phyloP scores from a whole-genome alignment of 805 yeast genomes.

The Naumovozyma dairenensis region DNA sequence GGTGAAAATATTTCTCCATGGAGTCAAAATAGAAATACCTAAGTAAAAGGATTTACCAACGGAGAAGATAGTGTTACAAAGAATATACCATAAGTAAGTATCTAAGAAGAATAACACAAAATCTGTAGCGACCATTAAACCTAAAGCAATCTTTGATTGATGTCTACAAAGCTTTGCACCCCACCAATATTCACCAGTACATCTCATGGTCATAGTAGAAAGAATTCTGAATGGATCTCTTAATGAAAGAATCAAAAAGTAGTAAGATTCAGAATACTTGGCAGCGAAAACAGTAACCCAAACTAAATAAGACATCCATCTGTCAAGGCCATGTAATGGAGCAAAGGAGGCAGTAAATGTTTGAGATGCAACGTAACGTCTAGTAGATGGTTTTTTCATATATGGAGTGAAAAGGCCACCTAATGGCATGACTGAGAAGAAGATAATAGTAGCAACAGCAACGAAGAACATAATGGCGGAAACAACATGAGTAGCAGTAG shows the following conservation, averaged over 20 bases:
- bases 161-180: slow-evolving; percentile 62
- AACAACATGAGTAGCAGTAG: slow-evolving; percentile 66
- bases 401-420: slow-evolving; percentile 94
- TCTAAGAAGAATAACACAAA: slow-evolving; percentile 94
- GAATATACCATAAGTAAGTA: slow-evolving; percentile 97
- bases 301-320: slow-evolving; percentile 90
- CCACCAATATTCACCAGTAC: slow-evolving; percentile 92
- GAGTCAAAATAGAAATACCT: slow-evolving; percentile 97
- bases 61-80: slow-evolving; percentile 89
- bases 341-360: slow-evolving; percentile 91
- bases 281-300: slow-evolving; percentile 89
- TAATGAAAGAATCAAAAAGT: slow-evolving; percentile 76
- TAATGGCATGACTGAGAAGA: slow-evolving; percentile 90
- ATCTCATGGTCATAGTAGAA: slow-evolving; percentile 80
- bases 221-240: slow-evolving; percentile 92
- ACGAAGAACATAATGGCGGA: slow-evolving; percentile 84
- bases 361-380: slow-evolving; percentile 87
- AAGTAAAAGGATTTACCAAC: slow-evolving; percentile 96
- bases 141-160: slow-evolving; percentile 83
- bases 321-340: slow-evolving; percentile 73
- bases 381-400: slow-evolving; percentile 72
- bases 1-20: slow-evolving; percentile 98
- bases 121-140: slow-evolving; percentile 88
- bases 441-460: slow-evolving; percentile 71
- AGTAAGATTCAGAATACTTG: slow-evolving; percentile 83